A percentile compares a stretch with the other conserved stretches of the same genome.
phyloP scores from a whole-genome alignment of 2,329 filamentous ascomycete species.

The Bretziella fagacearum region DNA sequence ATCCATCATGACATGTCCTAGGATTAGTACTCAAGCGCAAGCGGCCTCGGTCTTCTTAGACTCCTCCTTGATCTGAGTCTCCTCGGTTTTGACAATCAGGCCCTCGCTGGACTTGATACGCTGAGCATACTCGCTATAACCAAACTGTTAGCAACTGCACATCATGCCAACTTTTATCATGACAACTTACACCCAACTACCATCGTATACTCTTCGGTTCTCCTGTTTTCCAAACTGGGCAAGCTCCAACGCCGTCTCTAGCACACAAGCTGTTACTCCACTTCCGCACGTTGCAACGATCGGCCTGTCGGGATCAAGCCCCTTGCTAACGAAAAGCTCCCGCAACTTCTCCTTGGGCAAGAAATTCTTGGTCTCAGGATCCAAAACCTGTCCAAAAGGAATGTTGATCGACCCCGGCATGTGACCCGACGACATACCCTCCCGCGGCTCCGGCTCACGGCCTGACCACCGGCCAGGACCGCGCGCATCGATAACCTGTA shows the following conservation, averaged over 20 bases:
- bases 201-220: constrained; percentile 70
- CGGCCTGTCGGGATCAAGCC: constrained; percentile 60
- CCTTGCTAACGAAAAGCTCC: constrained; percentile 61
- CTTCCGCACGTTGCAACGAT: constrained; percentile 85
- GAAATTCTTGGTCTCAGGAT: constrained; percentile 67
- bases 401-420: constrained; percentile 77
- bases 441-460: constrained; percentile 67
- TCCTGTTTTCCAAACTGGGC: constrained; percentile 54
- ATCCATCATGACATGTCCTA: not conserved
- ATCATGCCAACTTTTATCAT: not conserved
- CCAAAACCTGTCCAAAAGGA: constrained; percentile 62
- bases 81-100: constrained; percentile 38
- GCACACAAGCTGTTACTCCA: constrained; percentile 78
- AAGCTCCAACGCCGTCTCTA: constrained; percentile 72
- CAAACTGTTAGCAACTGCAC: constrained; percentile 19
- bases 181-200: constrained; percentile 80
- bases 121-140: constrained; percentile 47
- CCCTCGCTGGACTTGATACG: constrained; percentile 43
- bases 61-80: constrained; percentile 6
- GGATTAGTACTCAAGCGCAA: not conserved
- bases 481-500: constrained; percentile 82
- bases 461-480: constrained; percentile 67
- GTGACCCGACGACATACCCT: constrained; percentile 75
- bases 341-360: constrained; percentile 54
- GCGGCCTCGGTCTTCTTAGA: constrained; percentile 8